These are phyloP conservation scores for Paspalum vaginatum DNA, from an alignment of 176 grass and related monocot genomes.

Conservation along the genomic window DNA sequence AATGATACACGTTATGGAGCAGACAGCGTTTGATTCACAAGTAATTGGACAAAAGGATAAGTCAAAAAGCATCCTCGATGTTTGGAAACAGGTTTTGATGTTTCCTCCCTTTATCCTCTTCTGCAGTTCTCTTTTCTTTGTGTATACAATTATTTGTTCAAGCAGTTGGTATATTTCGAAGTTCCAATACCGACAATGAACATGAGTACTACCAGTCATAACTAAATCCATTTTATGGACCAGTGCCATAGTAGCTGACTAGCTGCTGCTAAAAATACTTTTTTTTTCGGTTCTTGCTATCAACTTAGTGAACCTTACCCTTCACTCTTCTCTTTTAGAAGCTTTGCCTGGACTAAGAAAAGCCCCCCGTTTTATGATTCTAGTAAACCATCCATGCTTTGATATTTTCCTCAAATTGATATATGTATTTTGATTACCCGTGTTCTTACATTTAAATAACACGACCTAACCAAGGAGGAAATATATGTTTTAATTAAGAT, in stretches of 20 bases:
- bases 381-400: not conserved
- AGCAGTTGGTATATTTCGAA: not conserved
- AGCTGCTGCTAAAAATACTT: slow-evolving; percentile 16
- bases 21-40: slow-evolving; percentile 89
- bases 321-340: not conserved
- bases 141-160: slow-evolving; percentile 9
- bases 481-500: not conserved
- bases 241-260: not conserved
- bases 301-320: not conserved
- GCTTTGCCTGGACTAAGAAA: slow-evolving; percentile 15
- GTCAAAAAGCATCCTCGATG: slow-evolving; percentile 82
- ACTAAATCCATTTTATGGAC: not conserved
- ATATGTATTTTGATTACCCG: not conserved
- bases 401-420: not conserved
- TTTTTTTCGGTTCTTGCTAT: not conserved
- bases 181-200: not conserved
- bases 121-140: slow-evolving; percentile 26
- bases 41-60: slow-evolving; percentile 87
- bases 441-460: not conserved
- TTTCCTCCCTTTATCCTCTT: slow-evolving; percentile 27
- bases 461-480: too few relatives aligned
- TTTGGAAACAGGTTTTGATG: slow-evolving; percentile 85
- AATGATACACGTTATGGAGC: slow-evolving; percentile 38
- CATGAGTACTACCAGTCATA: slow-evolving; percentile 3
- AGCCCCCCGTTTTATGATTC: not conserved